Conservation (phyloP, 2,329 filamentous ascomycete species). For the Coniosporium uncinatum region DNA sequence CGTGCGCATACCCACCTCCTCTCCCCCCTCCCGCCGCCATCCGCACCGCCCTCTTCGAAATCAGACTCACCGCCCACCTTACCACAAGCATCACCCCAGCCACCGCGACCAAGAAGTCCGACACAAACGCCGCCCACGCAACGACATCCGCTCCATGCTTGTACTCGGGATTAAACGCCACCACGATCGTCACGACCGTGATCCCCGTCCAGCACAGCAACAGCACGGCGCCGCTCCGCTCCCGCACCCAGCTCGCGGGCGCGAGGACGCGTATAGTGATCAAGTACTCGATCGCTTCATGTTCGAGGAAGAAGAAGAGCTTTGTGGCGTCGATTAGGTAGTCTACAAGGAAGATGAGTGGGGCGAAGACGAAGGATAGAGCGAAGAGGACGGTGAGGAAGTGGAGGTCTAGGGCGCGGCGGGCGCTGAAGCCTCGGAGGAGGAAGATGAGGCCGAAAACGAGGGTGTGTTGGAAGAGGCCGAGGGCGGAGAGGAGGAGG, state of each 20-base stretch:
- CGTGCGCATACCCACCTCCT: too few species aligned
- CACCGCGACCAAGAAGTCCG: conserved; percentile 7
- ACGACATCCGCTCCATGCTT: conserved; percentile 9
- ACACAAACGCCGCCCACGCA: conserved; percentile 8
- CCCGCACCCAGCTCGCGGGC: conserved; percentile 1
- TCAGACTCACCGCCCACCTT: conserved; percentile 2
- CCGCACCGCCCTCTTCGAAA: background rate
- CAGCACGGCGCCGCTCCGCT: conserved; percentile 3
- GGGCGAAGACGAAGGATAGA: conserved; percentile 5
- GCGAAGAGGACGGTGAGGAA: conserved; percentile 10
- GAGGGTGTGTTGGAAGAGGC: conserved; percentile 7
- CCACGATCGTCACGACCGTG: conserved; percentile 5
- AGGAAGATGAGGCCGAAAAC: conserved; percentile 9
- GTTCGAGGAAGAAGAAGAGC: conserved; percentile 11
- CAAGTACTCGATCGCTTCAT: conserved; percentile 9
- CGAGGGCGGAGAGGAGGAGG: conserved; percentile 4
- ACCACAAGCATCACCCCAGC: conserved; percentile 6
- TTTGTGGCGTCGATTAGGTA: conserved; percentile 6
- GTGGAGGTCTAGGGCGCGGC: conserved; percentile 9
- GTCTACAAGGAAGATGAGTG: conserved; percentile 9
- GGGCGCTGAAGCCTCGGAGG: conserved; percentile 10
- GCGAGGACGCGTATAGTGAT: conserved; percentile 8
- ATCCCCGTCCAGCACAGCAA: conserved; percentile 7
- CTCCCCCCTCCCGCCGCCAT: too few species aligned
- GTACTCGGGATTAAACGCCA: conserved; percentile 2